Percentiles rank a stretch among this genome's conserved stretches.
phyloP scores from a whole-genome alignment of 306 rosid genomes.

The Boehmeria nivea region DNA sequence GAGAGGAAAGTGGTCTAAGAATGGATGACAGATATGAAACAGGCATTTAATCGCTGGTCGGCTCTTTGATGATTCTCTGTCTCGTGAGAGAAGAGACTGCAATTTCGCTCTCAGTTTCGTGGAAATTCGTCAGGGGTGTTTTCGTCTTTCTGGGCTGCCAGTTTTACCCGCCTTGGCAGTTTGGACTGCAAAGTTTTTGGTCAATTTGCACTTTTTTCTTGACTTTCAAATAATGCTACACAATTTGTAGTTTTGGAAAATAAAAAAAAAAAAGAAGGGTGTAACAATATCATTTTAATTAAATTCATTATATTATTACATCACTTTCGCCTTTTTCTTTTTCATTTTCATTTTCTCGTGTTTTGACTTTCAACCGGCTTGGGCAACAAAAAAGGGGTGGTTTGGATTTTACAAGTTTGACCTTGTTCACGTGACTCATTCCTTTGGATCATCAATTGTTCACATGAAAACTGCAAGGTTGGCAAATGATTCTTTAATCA shows the following conservation, averaged over 20 bases:
- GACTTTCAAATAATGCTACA: background rate
- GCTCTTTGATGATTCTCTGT: constrained; percentile 33
- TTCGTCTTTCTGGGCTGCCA: background rate
- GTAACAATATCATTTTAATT: background rate
- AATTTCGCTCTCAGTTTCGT: constrained; percentile 51
- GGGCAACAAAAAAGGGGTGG: background rate
- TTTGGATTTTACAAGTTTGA: background rate
- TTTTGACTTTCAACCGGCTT: background rate
- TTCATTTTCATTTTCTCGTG: background rate
- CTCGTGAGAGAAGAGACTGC: no score
- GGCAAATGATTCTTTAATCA: background rate
- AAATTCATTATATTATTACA: background rate
- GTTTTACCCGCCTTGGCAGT: no score
- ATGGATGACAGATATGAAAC: constrained; percentile 53
- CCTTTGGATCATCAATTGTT: background rate
- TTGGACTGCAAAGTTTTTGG: background rate
- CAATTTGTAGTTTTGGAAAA: no score
- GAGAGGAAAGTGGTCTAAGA: constrained; percentile 11
- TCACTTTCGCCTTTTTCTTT: background rate
- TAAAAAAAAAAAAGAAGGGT: background rate
- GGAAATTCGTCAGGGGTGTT: constrained; percentile 27
- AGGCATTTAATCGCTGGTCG: constrained; percentile 38
- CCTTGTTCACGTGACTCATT: constrained; percentile 1
- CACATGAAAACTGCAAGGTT: background rate
- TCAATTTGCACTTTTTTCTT: background rate